These are phyloP conservation scores for Closterium sp. DNA, from an alignment of 139 green algal genomes.

Conservation along the genomic window DNA sequence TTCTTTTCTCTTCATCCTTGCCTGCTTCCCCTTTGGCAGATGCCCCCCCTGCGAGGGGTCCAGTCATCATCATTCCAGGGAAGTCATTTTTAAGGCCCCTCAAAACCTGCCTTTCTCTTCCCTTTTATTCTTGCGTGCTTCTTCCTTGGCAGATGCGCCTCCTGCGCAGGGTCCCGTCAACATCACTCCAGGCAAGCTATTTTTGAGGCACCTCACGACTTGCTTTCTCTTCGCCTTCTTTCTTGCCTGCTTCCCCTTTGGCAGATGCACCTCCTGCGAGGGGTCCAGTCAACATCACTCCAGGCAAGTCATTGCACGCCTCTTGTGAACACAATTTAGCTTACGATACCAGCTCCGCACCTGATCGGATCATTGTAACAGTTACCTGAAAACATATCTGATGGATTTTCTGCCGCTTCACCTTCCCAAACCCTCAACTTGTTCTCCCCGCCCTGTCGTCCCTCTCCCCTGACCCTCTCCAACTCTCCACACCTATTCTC, in stretches of 20 bases:
- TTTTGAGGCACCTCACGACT: too few species aligned
- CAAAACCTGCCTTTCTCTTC: too few species aligned
- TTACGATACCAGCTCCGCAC: background rate
- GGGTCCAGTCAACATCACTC: too few species aligned
- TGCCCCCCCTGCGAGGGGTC: background rate
- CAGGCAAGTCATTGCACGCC: too few species aligned
- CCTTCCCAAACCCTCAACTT: too few species aligned
- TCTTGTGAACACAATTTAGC: too few species aligned
- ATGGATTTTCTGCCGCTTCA: background rate
- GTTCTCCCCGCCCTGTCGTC: too few species aligned
- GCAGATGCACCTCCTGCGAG: too few species aligned
- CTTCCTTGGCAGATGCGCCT: background rate
- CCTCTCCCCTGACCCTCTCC: too few species aligned
- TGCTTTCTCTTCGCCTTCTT: too few species aligned
- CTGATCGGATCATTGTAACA: background rate
- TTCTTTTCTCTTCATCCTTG: background rate
- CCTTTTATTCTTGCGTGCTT: background rate
- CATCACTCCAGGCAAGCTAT: background rate
- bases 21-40: background rate
- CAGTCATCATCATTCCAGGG: background rate
- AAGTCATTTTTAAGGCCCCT: background rate
- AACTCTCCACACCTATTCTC: too few species aligned
- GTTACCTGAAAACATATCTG: background rate
- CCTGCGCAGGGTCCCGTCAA: background rate
- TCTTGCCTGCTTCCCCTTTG: too few species aligned